Evolutionary conservation across 2,329 filamentous ascomycete genomes (phyloP), one percentile per base, ranked within the genome.

Genomic region (Cercospora sojina): DNA sequence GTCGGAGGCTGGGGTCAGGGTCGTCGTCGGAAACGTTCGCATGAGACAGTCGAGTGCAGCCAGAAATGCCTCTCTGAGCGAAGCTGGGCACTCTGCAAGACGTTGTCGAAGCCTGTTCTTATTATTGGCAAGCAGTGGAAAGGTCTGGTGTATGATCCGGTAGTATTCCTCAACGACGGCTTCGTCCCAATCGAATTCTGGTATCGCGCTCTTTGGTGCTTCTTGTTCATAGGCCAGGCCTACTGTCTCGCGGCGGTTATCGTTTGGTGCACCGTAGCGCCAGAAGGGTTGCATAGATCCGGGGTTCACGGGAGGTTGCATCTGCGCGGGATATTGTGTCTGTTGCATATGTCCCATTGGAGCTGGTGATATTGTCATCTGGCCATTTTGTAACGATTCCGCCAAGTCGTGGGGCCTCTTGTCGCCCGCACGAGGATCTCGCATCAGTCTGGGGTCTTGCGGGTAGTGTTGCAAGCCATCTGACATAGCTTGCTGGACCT

Each of bases 1-100:
- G 23, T 69, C 68, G 3, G 75, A 75, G 65, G 75, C 76, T n/a
- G 78, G 75, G 49, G 72, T 71, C 41, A 78, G 70, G 16, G 73
- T 75, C 9, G 79, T 77, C 3, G 79, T 78, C 12, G 81, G 78
- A 65, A 85, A 86, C 0, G 85, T 86, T 53, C 84, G 82, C 71
- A 90, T 83, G 6, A 88, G 83, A 57, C 83, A 83, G 61, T 86
- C 83, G 9, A 92, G 80, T 0, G 89, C 88, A 64, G 87, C 85
- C 20, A 85, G 77, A 71, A 92, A 91, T 0, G 88, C 89, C 64
- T 87, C 85, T 67, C 87, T 84, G 12, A 91, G 80, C 3, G 82
- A 76, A 1, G 80, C 72, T 0, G 87, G 85, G 70, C 87, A 88
- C 55, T 84, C 83, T 3, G 80, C 80, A 20, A 92, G 77, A 20